Base-by-base conservation (phyloP, 1,284 basidiomycete species). In the Microbotryum violaceum region DNA sequence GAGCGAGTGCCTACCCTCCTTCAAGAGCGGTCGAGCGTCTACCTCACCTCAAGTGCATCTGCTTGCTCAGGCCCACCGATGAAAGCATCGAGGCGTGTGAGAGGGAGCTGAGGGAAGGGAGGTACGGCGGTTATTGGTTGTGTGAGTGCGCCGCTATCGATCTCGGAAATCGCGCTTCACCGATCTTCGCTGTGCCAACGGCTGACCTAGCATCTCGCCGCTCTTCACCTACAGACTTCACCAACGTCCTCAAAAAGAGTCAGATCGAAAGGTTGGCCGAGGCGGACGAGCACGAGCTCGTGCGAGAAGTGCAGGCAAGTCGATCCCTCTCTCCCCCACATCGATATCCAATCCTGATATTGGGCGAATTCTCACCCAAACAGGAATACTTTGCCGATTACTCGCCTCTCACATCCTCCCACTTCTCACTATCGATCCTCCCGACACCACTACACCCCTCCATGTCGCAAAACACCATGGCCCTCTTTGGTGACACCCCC, bases 351-450 rank as follows among this genome's bases (percentile, higher is more conserved):
- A 61, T 16, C 66, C 45, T 14, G 3, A 33, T 9, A 37, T 12
- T 6, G 9, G 29, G 29, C 14, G 23, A 7, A 1, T 4, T 12
- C 12, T 7, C 42, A 47, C 6, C 49, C 37, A 56, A 31, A 52
- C 75, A 89, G 91, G 93, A 97, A 82, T 89, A 89, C 77, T 97
- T 96, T 77, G 90, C 90, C 67, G 93, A 97, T 76, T 97, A 92
- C 70, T 82, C 89, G 1, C 89, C 92, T 0, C 80, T 96, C 61
- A 81, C 92, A 6, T 86, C 91, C 0, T 88, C 82, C 44, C 80
- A 97, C 44, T 97, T 96, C 79, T 91, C 92, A 3, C 78, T 98
- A 49, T 92, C 75, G 46, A 56, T 73, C 51, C 53, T 70, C 18
- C 71, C 73, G 3, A 70, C 66, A 2, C 71, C 71, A 0, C 62